Evolutionary conservation across 441 rosid species (phyloP), one percentile per base, ranked within the genome.

Genomic region (Populus hybrid): DNA sequence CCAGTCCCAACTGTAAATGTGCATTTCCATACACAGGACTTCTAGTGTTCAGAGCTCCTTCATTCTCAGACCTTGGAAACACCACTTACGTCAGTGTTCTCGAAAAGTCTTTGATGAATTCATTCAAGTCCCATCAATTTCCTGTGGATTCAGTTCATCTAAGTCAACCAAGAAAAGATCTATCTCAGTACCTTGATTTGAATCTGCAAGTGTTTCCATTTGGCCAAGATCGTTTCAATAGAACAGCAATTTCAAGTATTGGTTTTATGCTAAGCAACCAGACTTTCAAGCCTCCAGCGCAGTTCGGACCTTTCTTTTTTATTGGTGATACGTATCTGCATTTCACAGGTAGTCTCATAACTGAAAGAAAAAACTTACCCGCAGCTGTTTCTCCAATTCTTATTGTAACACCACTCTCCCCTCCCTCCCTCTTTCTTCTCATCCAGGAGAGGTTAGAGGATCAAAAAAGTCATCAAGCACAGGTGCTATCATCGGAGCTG

Each of bases 101-200:
- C 0, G 73, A 81, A 79, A 6, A 36, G 10, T 26, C 78, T 61
- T 35, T 85, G 78, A 83, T 32, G 69, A 1, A 4, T 7, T 34
- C 32, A 42, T 82, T 76, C 80, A 82, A 40, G 79, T 63, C 70
- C 30, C 36, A 59, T 75, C 59, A 79, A 65, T 83, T 92, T 72
- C 91, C 89, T 0, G 92, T 93, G 78, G 98, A 86, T 75, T 85
- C 97, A 0, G 83, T 92, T 81, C 84, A 84, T 6, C 59, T 94
- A 24, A 86, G 89, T 34, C 74, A 86, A 82, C 90, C 91, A 24
- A 78, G 57, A 83, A 90, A 77, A 90, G 83, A 81, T 79, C 9
- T 38, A 67, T 64, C 6, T 0, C 24, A 24, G 24, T 83, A 86
- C 83, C 85, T 90, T 69, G 46, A 83, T 28, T 68, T 94, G 81